Evolutionary conservation across 1,139 yeast species (phyloP).

Genomic region (Pichia sp.): DNA sequence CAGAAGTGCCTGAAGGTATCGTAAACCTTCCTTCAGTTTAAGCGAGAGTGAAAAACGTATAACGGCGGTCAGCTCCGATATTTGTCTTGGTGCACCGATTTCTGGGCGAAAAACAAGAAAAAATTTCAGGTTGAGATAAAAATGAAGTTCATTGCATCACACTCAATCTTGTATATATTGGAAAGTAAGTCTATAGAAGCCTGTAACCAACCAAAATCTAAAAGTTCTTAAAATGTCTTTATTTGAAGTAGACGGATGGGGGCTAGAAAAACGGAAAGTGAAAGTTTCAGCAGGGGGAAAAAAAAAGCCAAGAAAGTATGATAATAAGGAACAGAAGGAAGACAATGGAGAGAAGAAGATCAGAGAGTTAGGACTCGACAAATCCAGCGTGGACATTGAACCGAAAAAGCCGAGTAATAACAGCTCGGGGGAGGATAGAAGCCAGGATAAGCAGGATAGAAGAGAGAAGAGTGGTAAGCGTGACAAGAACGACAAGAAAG

Average conservation of each 20-base stretch:
- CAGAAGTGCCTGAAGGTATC: not conserved
- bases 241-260: constrained; percentile 82
- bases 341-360: constrained; percentile 12
- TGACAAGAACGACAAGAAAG: constrained; percentile 15
- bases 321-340: constrained; percentile 10
- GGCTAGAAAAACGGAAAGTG: constrained; percentile 52
- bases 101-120: not conserved
- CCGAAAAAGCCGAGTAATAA: not conserved
- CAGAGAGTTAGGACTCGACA: constrained; percentile 3
- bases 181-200: too few relatives aligned
- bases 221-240: constrained; percentile 47
- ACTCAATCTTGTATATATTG: too few relatives aligned
- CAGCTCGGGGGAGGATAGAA: not conserved
- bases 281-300: constrained; percentile 13
- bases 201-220: too few relatives aligned
- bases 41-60: too few relatives aligned
- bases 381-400: not conserved
- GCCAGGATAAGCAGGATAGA: constrained; percentile 1
- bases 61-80: not conserved
- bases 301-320: constrained; percentile 9
- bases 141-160: too few relatives aligned
- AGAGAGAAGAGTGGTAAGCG: constrained; percentile 4
- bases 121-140: not conserved
- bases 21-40: too few relatives aligned
- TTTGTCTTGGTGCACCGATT: not conserved